Evolutionary conservation across 1,284 basidiomycete genomes (phyloP).

Genomic region (Grifola frondosa): DNA sequence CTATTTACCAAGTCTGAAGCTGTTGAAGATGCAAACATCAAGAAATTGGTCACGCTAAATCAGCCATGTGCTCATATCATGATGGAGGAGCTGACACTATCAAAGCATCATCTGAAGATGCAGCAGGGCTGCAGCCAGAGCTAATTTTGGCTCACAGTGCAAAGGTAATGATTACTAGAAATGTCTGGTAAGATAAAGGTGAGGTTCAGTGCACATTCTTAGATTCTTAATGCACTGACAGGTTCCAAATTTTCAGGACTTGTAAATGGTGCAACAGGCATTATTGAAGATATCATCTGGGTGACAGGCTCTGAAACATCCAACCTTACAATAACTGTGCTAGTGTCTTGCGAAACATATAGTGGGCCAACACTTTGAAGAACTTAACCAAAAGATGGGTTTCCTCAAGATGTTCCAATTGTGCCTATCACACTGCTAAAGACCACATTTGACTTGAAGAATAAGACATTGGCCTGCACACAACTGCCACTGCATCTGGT

Average conservation of each 20-base stretch:
- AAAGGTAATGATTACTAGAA: background rate
- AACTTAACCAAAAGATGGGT: background rate
- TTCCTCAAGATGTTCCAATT: background rate
- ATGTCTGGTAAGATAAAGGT: background rate
- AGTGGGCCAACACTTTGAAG: background rate
- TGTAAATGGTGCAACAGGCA: background rate
- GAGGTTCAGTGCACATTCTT: too few species aligned
- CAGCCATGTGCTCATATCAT: constrained; percentile 1
- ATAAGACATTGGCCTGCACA: background rate
- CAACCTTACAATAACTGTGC: background rate
- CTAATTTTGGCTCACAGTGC: background rate
- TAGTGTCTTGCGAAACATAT: constrained; percentile 1
- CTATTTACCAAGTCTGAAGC: constrained; percentile 1
- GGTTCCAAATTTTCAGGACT: too few species aligned
- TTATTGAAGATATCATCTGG: background rate
- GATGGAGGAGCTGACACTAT: background rate
- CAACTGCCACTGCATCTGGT: background rate
- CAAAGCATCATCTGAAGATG: background rate
- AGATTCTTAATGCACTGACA: too few species aligned
- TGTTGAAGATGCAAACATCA: background rate
- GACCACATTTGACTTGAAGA: background rate
- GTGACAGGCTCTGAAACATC: background rate
- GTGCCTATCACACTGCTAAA: constrained; percentile 1
- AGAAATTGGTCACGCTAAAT: background rate
- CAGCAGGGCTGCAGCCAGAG: background rate